phyloP scores from a whole-genome alignment of 2,329 filamentous ascomycete genomes.

The Alternaria infectoria region DNA sequence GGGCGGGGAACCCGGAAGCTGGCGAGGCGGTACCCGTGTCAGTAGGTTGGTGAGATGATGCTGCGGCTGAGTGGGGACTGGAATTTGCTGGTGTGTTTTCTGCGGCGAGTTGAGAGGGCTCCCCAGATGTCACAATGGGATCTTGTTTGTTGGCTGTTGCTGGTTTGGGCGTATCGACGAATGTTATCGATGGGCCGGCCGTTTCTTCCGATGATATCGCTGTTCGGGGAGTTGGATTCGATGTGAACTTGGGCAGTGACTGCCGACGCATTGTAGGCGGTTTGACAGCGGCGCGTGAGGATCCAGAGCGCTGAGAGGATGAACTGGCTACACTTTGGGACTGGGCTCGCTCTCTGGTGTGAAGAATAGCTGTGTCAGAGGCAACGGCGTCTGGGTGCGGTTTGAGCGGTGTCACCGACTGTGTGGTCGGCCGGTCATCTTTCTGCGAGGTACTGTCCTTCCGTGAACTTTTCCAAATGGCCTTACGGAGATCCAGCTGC shows the following conservation, averaged over 20 bases:
- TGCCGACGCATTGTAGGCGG: conserved; percentile 60
- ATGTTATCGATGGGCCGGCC: conserved; percentile 75
- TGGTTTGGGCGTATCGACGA: conserved; percentile 59
- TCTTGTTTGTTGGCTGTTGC: conserved; percentile 22
- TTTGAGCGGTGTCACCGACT: conserved; percentile 31
- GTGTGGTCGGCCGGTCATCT: conserved; percentile 20
- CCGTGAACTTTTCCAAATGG: conserved; percentile 32
- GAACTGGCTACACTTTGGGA: conserved; percentile 23
- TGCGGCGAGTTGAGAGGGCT: conserved; percentile 1
- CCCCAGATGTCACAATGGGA: conserved; percentile 21
- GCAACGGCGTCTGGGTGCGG: conserved; percentile 32
- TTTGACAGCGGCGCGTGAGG: conserved; percentile 39
- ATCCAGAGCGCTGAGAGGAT: conserved; percentile 24
- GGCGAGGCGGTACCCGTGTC: conserved; percentile 11
- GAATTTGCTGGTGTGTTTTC: neutral
- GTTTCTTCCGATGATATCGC: conserved; percentile 68
- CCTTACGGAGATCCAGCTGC: conserved; percentile 36
- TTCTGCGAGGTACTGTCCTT: conserved; percentile 13
- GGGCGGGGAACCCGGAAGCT: conserved; percentile 59
- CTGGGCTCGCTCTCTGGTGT: conserved; percentile 6
- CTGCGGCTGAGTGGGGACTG: neutral
- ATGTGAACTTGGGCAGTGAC: conserved; percentile 71
- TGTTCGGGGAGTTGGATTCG: conserved; percentile 73
- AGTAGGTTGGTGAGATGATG: conserved; percentile 1
- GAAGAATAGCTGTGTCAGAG: conserved; percentile 38